Base-by-base conservation (phyloP, 306 rosid genomes). In the Cicer bijugum region DNA sequence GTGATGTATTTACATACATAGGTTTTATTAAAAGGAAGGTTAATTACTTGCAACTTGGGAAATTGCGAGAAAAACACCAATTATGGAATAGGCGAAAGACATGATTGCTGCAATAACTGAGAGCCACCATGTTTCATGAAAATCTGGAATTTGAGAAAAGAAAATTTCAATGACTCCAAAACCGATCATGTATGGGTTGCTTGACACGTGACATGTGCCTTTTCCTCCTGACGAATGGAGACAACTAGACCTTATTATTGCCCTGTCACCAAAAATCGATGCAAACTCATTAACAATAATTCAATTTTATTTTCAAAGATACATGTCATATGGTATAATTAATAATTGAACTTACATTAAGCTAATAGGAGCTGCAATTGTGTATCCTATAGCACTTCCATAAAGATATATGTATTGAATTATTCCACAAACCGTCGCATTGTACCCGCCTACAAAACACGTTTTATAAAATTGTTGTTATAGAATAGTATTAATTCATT, bases 71-170 rank as follows among this genome's bases (percentile, higher is more conserved):
- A 20, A 69, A 6, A 88, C 84, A 7, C 92, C 92, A 47, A 88
- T 88, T 40, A 58, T 4, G n/a, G 92, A 74, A 45, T 88, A 88
- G 8, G 62, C 62, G 15, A 85, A 83, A 15, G 92, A 85, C 92
- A 88, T 88, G 42, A 88, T 8, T 55, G 92, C 82, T 45, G 92
- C 88, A 42, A 85, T 67, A 1, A 59, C 43, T 1, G 92, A 88
- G 67, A 88, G 92, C 89, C 89, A 85, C 89, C 86, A 81, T 1
- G 69, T 82, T 19, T 85, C 60, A 71, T 83, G 73, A 47, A 88
- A 85, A 73, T 88, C 76, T 45, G 85, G 88, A 55, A 88, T 88
- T 75, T 83, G 89, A 51, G 89, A 85, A 8, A 81, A 23, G 7
- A 88, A 0, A 12, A 85, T 67, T 64, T 88, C 73, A 5, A 47